Evolutionary conservation across 2,329 filamentous ascomycete genomes (phyloP), one percentile per base, ranked within the genome.

Genomic region (Lithohypha guttulata): DNA sequence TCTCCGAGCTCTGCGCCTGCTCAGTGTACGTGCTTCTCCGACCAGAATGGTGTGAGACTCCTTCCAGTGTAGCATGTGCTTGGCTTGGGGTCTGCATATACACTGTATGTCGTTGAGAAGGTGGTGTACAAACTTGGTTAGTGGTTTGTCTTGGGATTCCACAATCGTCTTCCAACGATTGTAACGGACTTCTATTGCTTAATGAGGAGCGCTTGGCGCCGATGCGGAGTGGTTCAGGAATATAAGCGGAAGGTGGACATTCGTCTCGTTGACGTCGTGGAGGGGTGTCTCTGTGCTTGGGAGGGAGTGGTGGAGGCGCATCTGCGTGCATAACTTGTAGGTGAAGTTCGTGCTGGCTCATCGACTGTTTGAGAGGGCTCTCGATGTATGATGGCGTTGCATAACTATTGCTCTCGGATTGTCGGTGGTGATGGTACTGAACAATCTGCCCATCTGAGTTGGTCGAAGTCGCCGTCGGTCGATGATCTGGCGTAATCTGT

Each of bases 311-410:
- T 34, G 46, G 39, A 31, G 38, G 19, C 11, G 26, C 39, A n/a
- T 42, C 28, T 7, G 44, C 40, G 10, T 45, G 44, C 18, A 46
- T 32, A 9, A 32, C 40, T 4, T 42, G 38, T 20, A 41, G n/a
- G 34, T 36, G 31, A 21, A 52, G 42, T n/a, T 55, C 50, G 14
- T 46, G 19, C 19, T 50, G 51, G 23, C 42, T 52, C 20, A 55
- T 50, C 3, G 54, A 50, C 30, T 55, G 50, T 11, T 51, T 47
- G 6, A 55, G 39, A 10, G 54, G 53, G 34, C 51, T 55, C 22
- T 56, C 55, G 21, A 44, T 39, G 35, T 51, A 54, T 6, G 35
- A 30, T 6, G 52, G 46, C 30, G 51, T 48, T 23, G 53, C 52
- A 19, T 43, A 41, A 19, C 45, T 42, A 25, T 44, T 30, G 3